Base-by-base conservation (phyloP, 2,329 filamentous ascomycete species). In the Chaetomiaceae sp. region DNA sequence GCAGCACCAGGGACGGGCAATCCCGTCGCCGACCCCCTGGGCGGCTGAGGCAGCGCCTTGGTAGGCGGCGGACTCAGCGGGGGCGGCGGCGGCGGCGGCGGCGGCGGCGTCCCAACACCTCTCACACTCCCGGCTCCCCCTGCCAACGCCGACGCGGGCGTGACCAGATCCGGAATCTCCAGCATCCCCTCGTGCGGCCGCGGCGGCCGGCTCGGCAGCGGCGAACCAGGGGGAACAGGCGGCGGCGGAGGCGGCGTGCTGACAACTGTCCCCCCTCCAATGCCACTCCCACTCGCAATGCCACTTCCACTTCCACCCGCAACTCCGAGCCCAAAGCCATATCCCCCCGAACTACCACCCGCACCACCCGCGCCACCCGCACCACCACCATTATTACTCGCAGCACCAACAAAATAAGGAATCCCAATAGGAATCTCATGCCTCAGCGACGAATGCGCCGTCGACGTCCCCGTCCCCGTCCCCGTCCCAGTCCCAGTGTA, bases 31-130 rank as follows among this genome's bases (percentile, higher is more conserved):
- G 33, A 21, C 25, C n/a, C 46, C 12, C n/a, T 8, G 5, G 65
- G 63, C 1, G 48, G 43, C 5, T 59, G 57, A 0, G 73, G 72
- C 3, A 77, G 66, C 3, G 71, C 71, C n/a, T 68, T 65, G 5
- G 56, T 72, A 0, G 75, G 75, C 0, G 74, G 73, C 0, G 76
- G 73, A 0, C 73, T 72, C 4, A 57, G 21, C 1, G 17, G 70
- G 62, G 23, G 65, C 62, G n/a, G 59, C 56, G 20, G 66, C 54
- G 30, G 51, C 54, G 56, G 58, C 2, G 37, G 23, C 14, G n/a
- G 23, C 10, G 21, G 19, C n/a, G 20, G 16, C 30, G 3, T 16
- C n/a, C 23, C 16, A 12, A 6, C 25, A 34, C 14, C 21, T 10
- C 38, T 31, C 3, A 14, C 27, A 17, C 40, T 30, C 5, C 9